Evolutionary conservation across 2,329 filamentous ascomycete genomes (phyloP), one percentile per base, ranked within the genome.

Genomic region (Fusarium tjaetaba): DNA sequence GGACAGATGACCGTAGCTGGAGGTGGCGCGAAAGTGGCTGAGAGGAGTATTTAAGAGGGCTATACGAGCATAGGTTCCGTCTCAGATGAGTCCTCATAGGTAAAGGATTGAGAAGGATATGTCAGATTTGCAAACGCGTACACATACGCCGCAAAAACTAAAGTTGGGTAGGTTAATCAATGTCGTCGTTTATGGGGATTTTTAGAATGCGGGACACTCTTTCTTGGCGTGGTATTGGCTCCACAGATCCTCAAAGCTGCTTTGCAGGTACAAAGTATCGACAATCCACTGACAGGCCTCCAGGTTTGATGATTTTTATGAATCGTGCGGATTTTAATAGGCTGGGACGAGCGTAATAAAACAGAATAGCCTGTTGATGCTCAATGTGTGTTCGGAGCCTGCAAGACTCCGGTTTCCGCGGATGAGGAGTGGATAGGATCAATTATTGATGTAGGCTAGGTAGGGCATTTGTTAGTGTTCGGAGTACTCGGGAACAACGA

Each of bases 81-180:
- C 62, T 62, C 58, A 76, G 52, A 67, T 73, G 76, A 34, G 64
- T 46, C 58, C 72, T 77, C 76, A 78, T 78, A 76, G 56, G 68
- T 76, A 51, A 74, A 63, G 38, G 51, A 41, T 46, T 56, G 62
- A 60, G 24, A 58, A 62, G 42, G 42, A 59, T 68, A 59, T 48
- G 41, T 56, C 64, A 65, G 53, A 64, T 28, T 48, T 65, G 68
- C 67, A 59, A 49, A 71, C 63, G 74, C 65, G 76, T 68, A 59
- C 73, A 51, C 43, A 61, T 68, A 49, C 72, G 62, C 52, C 61
- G 68, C 70, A 68, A 63, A 61, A 55, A 11, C n/a, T 13, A 52
- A 36, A 22, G 64, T 42, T 32, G 38, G 51, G 51, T 55, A 42
- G 51, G 51, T 39, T 68, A 71, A 57, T 74, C 70, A 58, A 73